Evolutionary conservation across 1,139 yeast genomes (phyloP), one percentile per base, ranked within the genome.

Genomic region (Taphrina deformans): DNA sequence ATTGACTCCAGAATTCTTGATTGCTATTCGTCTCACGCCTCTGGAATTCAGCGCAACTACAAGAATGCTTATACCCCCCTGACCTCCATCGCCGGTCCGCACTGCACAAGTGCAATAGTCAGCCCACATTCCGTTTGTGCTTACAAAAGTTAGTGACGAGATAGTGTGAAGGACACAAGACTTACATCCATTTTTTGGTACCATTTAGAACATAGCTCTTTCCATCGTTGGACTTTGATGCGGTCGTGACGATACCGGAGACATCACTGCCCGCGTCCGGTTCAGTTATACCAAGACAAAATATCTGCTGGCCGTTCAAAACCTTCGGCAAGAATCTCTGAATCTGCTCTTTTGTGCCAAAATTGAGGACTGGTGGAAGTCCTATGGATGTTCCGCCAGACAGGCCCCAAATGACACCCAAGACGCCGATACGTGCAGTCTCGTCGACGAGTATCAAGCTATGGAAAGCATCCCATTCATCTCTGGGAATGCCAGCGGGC

Each of bases 401-500:
- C 64, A 77, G 66, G 71, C 72, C 72, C 79, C 79, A 77, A 52
- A 72, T 70, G 27, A 76, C 71, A 48, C 78, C 78, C 48, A 79
- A 78, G 24, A 78, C 74, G 12, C 79, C 79, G 45, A 74, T 71
- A 38, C 79, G 73, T 52, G 48, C 40, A 16, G 55, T 87, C 62
- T 84, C 85, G 72, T 85, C 85, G 68, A 89, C 80, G 58, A 86
- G 83, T 48, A 87, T 89, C 75, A 89, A 82, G 79, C 89, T 88
- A 75, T 86, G 88, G 96, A 96, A 89, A 63, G 89, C 93, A 79
- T 88, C 96, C 97, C 96, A 89, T 68, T 80, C 78, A 69, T 89
- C 95, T 62, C 96, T 96, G 77, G 89, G 96, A 52, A 81, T 76
- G 58, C 88, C 83, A 70, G 87, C 79, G 75, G 89, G 82, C 59